Base-by-base conservation (phyloP, 176 grass and related monocot genomes). In the Aechmea fasciata region DNA sequence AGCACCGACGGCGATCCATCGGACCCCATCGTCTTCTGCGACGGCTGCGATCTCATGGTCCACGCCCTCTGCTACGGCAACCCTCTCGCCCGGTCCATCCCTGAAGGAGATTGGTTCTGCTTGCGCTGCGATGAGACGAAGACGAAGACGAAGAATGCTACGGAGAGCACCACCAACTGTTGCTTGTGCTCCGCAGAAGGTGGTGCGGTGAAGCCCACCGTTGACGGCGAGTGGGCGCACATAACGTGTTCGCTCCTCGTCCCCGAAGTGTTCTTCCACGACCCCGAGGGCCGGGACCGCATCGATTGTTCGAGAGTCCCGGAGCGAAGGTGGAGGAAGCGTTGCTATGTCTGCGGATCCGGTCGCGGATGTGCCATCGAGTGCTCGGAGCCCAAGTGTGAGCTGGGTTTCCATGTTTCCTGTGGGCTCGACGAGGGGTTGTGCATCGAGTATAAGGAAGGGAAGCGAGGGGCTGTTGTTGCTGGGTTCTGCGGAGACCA, bases 91-190 rank as follows among this genome's bases (percentile, higher is more conserved):
- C 75, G 81, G 28, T 74, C 65, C 17, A 81, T 97, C 71, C 93
- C 93, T 3, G 93, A 92, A 11, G 93, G 93, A 48, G 89, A 97
- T 73, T 97, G 86, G 93, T 92, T 97, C 79, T 97, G 93, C 75
- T 52, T 71, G 10, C 61, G 71, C 61, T 97, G 93, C 78, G 59
- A 78, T 13, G 63, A 18, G 11, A 28, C 1, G 25, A 26, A 26
- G 25, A 26, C 1, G 25, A 26, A 26, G 25, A 26, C 2, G 25
- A 26, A 73, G 66, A 72, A 82, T 63, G 23, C 66, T 51, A 77
- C 76, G 68, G 62, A 61, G 26, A 71, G 20, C 0, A 57, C 55
- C 3, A 20, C 62, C n/a, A 19, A 5, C 13, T 97, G 93, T 69
- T 80, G 78, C 75, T 86, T 97, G 11, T 97, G 93, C 74, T 88